A percentile compares a stretch with the other conserved stretches of the same genome.
Evolutionary conservation across 78 protist genomes (phyloP).

Genomic region (Anaeramoeba flamelloides): DNA sequence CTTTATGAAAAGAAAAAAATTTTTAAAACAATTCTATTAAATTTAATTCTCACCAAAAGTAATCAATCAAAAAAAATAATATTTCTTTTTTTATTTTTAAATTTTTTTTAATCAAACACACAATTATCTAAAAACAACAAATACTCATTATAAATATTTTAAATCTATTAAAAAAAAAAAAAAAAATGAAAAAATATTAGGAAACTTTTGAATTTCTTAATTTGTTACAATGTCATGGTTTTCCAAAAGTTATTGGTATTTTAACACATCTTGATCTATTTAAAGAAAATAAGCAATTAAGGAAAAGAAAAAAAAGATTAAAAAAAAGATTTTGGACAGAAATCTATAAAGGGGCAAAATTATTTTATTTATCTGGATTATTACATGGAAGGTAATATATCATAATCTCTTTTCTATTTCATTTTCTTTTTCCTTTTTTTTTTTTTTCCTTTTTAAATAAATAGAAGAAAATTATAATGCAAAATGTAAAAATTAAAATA

Average conservation of each 20-base stretch:
- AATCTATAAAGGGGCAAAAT: conserved; percentile 86
- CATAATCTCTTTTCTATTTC: not conserved
- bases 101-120: too few species aligned
- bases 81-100: too few species aligned
- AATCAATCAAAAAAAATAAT: too few species aligned
- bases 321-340: conserved; percentile 89
- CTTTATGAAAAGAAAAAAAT: too few species aligned
- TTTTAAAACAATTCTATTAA: too few species aligned
- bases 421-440: not conserved
- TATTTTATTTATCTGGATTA: conserved; percentile 81
- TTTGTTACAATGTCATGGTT: conserved; percentile 82
- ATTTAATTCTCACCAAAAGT: too few species aligned
- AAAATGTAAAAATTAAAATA: too few species aligned
- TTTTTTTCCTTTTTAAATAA: too few species aligned
- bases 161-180: too few species aligned
- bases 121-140: too few species aligned
- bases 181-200: conserved; percentile 16
- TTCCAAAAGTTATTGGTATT: conserved; percentile 86
- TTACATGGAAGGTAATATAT: conserved; percentile 30
- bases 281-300: conserved; percentile 11
- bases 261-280: conserved; percentile 89
- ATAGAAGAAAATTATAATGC: too few species aligned
- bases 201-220: conserved; percentile 97
- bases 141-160: too few species aligned
- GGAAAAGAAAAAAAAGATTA: conserved; percentile 51